Evolutionary conservation across 2,329 filamentous ascomycete genomes (phyloP).

Genomic region (Acrocalymma vagum): DNA sequence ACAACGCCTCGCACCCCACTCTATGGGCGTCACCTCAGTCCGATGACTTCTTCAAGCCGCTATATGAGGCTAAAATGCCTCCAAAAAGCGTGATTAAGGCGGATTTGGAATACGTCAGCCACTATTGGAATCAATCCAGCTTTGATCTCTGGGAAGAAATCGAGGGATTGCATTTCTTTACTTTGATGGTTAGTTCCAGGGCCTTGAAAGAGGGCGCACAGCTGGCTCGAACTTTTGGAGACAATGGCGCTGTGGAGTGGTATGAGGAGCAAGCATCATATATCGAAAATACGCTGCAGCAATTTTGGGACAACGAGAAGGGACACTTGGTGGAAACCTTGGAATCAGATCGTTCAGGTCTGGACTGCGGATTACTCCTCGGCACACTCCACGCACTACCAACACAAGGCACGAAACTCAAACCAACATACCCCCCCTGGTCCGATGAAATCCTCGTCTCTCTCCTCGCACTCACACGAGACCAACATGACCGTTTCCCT

Average conservation of each 20-base stretch:
- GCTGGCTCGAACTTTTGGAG: conserved; percentile 43
- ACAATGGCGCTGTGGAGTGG: conserved; percentile 48
- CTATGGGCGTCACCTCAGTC: conserved; percentile 38
- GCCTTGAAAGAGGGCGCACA: conserved; percentile 46
- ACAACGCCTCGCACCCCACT: conserved; percentile 50
- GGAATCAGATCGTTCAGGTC: conserved; percentile 39
- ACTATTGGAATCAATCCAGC: conserved; percentile 51
- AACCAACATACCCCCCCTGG: conserved; percentile 41
- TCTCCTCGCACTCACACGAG: conserved; percentile 42
- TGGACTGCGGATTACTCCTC: conserved; percentile 50
- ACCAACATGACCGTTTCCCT: conserved; percentile 47
- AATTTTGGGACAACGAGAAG: conserved; percentile 49
- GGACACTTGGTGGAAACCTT: conserved; percentile 48
- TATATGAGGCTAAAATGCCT: conserved; percentile 48
- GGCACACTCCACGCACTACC: conserved; percentile 47
- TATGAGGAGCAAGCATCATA: conserved; percentile 47
- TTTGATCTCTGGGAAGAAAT: conserved; percentile 59
- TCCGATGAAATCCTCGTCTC: conserved; percentile 49
- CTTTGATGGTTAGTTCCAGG: conserved; percentile 46
- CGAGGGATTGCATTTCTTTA: conserved; percentile 53
- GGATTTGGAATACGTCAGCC: conserved; percentile 54
- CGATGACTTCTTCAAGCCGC: conserved; percentile 39
- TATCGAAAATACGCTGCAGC: conserved; percentile 40
- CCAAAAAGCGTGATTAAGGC: conserved; percentile 53
- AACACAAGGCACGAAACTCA: conserved; percentile 20